Evolutionary conservation across 306 rosid species (phyloP), one percentile per base, ranked within the genome.

Genomic region (Begonia fuchsioides): DNA sequence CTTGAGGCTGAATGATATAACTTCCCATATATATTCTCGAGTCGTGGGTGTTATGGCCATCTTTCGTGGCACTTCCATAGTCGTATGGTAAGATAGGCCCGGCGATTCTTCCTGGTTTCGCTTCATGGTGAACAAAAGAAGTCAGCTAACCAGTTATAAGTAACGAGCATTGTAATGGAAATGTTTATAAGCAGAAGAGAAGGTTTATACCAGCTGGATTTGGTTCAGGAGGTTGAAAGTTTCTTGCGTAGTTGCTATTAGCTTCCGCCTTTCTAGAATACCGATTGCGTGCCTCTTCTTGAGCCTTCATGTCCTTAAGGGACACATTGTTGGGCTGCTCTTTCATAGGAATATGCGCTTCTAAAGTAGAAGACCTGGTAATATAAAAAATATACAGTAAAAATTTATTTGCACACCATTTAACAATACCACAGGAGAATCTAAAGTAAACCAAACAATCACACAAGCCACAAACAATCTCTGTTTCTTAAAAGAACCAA

Each of bases 321-420:
- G 74, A 62, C 52, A 60, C 53, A 43, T 59, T 61, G 51, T 59
- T 73, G 46, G 77, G 52, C 61, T 71, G 86, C 49, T 83, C 86
- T 59, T 80, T 87, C 2, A 65, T 53, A 38, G 79, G 61, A 44
- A 66, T 64, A 60, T 77, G 75, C 26, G 94, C 80, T 61, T 72
- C 88, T 69, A 83, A 76, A 65, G 78, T 59, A 6, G 96, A 65
- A 35, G 96, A 83, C 74, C 96, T 88, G 72, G 38, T 57, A 35
- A 38, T 47, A 57, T 46, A 17, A 32, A 3, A n/a, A 15, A 5
- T 20, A n/a, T 13, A 44, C 10, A 38, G 11, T 13, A 38, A 11
- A 52, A 4, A 26, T 26, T 0, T 2, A 26, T 26, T 19, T 5
- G 7, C 35, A 6, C 35, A 26, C 35, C 35, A 26, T 26, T 26